A percentile compares a stretch with the other conserved stretches of the same genome.
phyloP scores from a whole-genome alignment of 352 stramenopile genomes.

The Phytophthora foliorum region DNA sequence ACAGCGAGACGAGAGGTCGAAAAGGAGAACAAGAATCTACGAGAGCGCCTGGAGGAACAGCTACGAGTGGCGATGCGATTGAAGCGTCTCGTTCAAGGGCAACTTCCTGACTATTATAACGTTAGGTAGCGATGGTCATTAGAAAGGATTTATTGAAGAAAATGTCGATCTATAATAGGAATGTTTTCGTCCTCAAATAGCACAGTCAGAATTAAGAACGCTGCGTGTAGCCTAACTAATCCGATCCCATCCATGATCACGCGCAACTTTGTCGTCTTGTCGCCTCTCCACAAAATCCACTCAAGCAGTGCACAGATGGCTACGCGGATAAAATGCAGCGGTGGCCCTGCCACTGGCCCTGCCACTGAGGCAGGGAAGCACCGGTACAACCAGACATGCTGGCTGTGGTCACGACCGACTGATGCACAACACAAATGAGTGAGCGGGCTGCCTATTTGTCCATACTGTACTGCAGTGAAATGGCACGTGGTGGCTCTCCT shows the following conservation, averaged over 20 bases:
- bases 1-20: constrained; percentile 27
- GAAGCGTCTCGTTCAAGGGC: constrained; percentile 26
- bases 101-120: background rate
- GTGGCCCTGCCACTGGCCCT: too few species aligned
- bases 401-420: too few species aligned
- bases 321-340: too few species aligned
- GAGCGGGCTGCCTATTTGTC: too few species aligned
- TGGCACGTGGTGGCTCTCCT: too few species aligned
- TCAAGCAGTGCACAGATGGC: background rate
- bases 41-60: constrained; percentile 41
- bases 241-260: background rate
- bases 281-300: background rate
- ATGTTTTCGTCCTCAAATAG: too few species aligned
- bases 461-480: too few species aligned
- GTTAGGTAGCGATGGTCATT: too few species aligned
- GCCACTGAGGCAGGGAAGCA: too few species aligned
- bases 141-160: too few species aligned
- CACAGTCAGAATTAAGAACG: background rate
- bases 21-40: constrained; percentile 39
- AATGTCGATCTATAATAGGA: constrained; percentile 1
- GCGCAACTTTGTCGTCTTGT: background rate
- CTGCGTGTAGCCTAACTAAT: background rate
- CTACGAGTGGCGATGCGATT: constrained; percentile 41
- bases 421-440: too few species aligned
- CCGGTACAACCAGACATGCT: too few species aligned